A percentile compares a stretch with the other conserved stretches of the same genome.
phyloP scores from a whole-genome alignment of 495 filamentous ascomycete species.

The Pseudevernia furfuracea region DNA sequence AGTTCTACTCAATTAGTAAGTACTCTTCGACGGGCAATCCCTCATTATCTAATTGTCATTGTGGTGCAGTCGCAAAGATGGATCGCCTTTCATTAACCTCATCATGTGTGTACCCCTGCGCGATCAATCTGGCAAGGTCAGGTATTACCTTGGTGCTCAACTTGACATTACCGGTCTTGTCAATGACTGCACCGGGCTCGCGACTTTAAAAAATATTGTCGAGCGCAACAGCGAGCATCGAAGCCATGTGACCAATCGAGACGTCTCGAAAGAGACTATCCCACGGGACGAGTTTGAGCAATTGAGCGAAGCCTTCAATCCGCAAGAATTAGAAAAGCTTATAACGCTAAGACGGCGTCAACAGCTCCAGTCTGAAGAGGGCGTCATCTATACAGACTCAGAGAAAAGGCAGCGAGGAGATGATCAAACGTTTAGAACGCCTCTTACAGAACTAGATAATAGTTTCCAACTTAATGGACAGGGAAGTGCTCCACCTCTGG shows the following conservation, averaged over 20 bases:
- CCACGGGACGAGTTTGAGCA: constrained; percentile 43
- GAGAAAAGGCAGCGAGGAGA: neutral
- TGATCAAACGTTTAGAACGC: constrained; percentile 5
- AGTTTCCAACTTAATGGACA: constrained; percentile 14
- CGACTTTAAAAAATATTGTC: constrained; percentile 44
- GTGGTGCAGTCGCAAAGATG: constrained; percentile 45
- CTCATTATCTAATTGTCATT: constrained; percentile 9
- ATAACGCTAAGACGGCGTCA: constrained; percentile 25
- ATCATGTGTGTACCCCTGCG: constrained; percentile 55
- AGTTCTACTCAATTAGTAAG: constrained; percentile 61
- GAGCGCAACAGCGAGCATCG: constrained; percentile 16
- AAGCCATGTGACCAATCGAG: neutral
- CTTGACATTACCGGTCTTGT: constrained; percentile 51
- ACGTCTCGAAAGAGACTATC: constrained; percentile 21
- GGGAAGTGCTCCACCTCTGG: constrained; percentile 25
- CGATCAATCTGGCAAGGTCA: constrained; percentile 52
- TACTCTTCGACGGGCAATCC: constrained; percentile 11
- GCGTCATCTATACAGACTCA: neutral
- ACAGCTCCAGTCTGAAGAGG: constrained; percentile 21
- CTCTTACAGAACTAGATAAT: constrained; percentile 3
- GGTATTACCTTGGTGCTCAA: constrained; percentile 56
- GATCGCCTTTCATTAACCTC: constrained; percentile 59
- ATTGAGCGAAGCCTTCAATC: constrained; percentile 50
- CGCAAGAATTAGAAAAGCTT: constrained; percentile 45
- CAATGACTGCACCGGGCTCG: constrained; percentile 46